phyloP scores from a whole-genome alignment of 129 eudicot genomes.

The Ambrosia trifida region DNA sequence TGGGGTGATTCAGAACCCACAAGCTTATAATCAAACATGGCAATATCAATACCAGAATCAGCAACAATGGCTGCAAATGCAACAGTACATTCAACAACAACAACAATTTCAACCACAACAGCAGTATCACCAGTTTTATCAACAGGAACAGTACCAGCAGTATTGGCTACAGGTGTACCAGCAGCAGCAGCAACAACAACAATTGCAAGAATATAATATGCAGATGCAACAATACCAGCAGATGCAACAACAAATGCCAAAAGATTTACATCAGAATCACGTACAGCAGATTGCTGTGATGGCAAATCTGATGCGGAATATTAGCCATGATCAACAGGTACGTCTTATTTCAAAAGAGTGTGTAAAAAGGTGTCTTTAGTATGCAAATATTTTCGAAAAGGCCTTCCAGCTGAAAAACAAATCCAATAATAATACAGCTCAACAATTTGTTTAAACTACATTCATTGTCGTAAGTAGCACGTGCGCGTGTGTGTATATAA shows the following conservation, averaged over 20 bases:
- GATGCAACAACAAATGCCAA: conserved; percentile 48
- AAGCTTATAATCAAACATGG: conserved; percentile 54
- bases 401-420: background rate
- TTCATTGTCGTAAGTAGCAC: background rate
- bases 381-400: background rate
- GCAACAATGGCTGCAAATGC: conserved; percentile 40
- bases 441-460: no score
- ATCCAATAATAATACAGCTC: no score
- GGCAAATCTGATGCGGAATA: conserved; percentile 25
- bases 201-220: conserved; percentile 22
- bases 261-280: conserved; percentile 30
- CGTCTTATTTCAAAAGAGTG: background rate
- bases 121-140: conserved; percentile 53
- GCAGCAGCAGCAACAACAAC: conserved; percentile 35
- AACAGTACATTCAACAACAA: conserved; percentile 59
- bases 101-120: conserved; percentile 46
- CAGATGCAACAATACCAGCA: conserved; percentile 46
- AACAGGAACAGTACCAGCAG: conserved; percentile 39
- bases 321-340: conserved; percentile 49
- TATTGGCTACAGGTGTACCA: conserved; percentile 44
- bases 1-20: conserved; percentile 39
- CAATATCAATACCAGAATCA: conserved; percentile 64
- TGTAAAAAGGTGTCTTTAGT: background rate
- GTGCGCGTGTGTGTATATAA: background rate
- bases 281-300: conserved; percentile 33